phyloP scores from a whole-genome alignment of 2,329 filamentous ascomycete genomes.

The Remersonia thermophila region DNA sequence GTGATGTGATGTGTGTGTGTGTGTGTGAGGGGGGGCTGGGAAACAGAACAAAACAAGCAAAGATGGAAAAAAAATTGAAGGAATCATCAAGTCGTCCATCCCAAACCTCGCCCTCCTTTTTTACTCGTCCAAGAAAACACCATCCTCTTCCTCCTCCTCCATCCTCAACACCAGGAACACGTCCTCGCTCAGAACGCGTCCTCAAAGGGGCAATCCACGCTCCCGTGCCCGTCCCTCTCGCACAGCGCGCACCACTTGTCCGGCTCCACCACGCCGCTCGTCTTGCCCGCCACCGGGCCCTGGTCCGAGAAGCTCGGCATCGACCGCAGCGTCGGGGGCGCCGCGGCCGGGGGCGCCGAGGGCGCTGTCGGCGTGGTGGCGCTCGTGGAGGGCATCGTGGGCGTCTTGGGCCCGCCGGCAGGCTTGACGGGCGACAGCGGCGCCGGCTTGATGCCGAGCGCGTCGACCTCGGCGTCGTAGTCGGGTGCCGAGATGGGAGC shows the following conservation, averaged over 20 bases:
- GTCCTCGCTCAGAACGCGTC: conserved; percentile 48
- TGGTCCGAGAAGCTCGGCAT: conserved; percentile 51
- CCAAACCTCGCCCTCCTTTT: neutral
- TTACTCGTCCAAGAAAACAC: neutral
- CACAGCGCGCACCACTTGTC: conserved; percentile 96
- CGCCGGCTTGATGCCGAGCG: conserved; percentile 33
- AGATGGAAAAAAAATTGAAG: too few species aligned
- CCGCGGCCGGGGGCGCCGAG: conserved; percentile 25
- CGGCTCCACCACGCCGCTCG: conserved; percentile 64
- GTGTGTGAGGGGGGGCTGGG: too few species aligned
- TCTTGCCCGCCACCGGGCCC: conserved; percentile 64
- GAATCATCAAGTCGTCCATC: too few species aligned
- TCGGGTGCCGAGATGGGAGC: conserved; percentile 12
- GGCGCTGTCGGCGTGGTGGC: neutral
- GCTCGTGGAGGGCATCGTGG: too few species aligned
- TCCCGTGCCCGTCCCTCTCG: conserved; percentile 91
- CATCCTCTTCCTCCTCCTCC: too few species aligned
- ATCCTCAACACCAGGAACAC: neutral
- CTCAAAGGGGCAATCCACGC: conserved; percentile 87
- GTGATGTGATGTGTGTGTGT: too few species aligned
- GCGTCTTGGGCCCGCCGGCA: too few species aligned
- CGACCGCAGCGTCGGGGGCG: conserved; percentile 31
- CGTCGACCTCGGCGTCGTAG: conserved; percentile 1
- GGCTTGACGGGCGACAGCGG: conserved; percentile 40
- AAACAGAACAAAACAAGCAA: too few species aligned